Percentiles rank a stretch among this genome's conserved stretches.
Evolutionary conservation across 2,329 filamentous ascomycete species (phyloP).

Genomic region (Penicillium sp.): DNA sequence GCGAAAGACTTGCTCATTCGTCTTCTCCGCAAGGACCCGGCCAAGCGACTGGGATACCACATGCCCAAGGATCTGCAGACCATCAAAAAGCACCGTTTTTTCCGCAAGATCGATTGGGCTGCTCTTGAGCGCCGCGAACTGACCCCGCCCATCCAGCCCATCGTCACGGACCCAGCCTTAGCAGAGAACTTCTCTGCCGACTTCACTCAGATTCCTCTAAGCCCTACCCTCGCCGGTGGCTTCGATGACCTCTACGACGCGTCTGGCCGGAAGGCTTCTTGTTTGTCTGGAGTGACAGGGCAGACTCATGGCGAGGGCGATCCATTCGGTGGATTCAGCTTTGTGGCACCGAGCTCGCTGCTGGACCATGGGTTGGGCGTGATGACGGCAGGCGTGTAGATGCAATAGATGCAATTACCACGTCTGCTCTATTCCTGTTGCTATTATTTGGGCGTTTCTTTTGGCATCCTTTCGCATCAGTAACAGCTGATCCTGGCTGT

Average conservation of each 20-base stretch:
- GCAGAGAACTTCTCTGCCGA: conserved; percentile 96
- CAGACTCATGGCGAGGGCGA: conserved; percentile 36
- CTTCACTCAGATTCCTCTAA: conserved; percentile 84
- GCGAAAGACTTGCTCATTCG: conserved; percentile 92
- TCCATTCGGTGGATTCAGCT: conserved; percentile 55
- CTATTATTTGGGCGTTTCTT: not conserved
- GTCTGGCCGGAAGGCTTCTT: conserved; percentile 17
- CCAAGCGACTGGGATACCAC: conserved; percentile 82
- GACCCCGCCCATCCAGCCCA: conserved; percentile 84
- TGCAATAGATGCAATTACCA: too few species aligned
- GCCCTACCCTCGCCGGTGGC: conserved; percentile 61
- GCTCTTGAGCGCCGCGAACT: conserved; percentile 80
- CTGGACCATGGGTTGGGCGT: conserved; percentile 45
- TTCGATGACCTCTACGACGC: conserved; percentile 33
- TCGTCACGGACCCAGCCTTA: conserved; percentile 93
- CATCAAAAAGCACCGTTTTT: conserved; percentile 94
- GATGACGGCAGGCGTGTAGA: conserved; percentile 24
- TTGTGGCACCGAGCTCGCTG: conserved; percentile 52
- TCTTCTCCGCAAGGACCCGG: conserved; percentile 87
- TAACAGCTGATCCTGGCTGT: too few species aligned
- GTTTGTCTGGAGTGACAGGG: conserved; percentile 23
- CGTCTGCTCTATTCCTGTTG: not conserved
- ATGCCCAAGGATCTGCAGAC: conserved; percentile 85
- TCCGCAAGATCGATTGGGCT: conserved; percentile 95
- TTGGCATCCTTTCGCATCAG: not conserved